Conservation (phyloP, 1,139 yeast species). For the Kurtzmaniella natalensis region DNA sequence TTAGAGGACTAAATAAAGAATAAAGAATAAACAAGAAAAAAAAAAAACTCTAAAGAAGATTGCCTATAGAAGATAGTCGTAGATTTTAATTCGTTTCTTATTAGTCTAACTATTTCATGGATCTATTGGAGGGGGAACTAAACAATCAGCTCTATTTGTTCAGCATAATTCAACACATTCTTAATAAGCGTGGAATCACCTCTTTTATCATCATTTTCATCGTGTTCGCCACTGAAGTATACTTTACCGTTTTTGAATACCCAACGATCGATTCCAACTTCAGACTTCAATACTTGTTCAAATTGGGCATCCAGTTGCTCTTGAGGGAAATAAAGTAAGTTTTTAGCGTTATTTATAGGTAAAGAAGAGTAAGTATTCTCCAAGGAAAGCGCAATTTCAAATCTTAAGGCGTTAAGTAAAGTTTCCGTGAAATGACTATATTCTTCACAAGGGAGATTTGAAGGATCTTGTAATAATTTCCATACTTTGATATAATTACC, state of each 20-base stretch:
- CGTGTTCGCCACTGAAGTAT: slow-evolving; percentile 41
- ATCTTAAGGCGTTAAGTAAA: slow-evolving; percentile 70
- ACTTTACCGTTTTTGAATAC: slow-evolving; percentile 54
- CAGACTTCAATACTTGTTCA: slow-evolving; percentile 52
- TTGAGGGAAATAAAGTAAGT: slow-evolving; percentile 69
- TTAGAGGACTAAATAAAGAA: slow-evolving; percentile 31
- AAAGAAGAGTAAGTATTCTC: slow-evolving; percentile 72
- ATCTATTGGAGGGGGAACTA: too few relatives aligned
- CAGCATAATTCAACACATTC: slow-evolving; percentile 74
- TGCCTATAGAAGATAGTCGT: background rate
- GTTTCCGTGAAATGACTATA: slow-evolving; percentile 57
- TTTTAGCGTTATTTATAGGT: slow-evolving; percentile 81
- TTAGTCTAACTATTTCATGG: too few relatives aligned
- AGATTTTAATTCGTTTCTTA: background rate
- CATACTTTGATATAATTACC: slow-evolving; percentile 94
- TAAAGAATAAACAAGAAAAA: background rate
- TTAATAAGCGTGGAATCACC: slow-evolving; percentile 43
- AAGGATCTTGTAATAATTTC: slow-evolving; percentile 62
- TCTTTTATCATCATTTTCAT: slow-evolving; percentile 27
- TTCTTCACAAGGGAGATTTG: slow-evolving; percentile 52
- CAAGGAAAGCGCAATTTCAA: slow-evolving; percentile 83
- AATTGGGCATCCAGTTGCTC: slow-evolving; percentile 56
- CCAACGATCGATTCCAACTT: slow-evolving; percentile 59
- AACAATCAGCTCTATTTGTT: slow-evolving; percentile 82
- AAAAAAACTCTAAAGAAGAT: background rate